Conservation (phyloP, 257 asterid genomes). For the Nicotiana knightiana region DNA sequence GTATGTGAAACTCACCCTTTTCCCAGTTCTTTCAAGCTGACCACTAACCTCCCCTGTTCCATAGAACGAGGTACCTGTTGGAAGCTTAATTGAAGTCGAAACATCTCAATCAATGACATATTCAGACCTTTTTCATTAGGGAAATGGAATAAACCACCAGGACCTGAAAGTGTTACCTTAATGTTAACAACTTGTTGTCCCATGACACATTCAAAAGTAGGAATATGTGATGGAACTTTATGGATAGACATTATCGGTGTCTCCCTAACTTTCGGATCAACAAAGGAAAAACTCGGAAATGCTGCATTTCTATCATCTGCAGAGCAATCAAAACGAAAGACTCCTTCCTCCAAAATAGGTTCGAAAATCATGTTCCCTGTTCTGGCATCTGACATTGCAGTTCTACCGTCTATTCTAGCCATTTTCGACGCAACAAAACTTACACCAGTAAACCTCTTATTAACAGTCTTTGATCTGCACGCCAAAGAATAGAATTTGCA, state of each 20-base stretch:
- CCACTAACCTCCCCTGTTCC: slow-evolving; percentile 98
- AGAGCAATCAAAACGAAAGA: slow-evolving; percentile 88
- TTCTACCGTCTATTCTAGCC: slow-evolving; percentile 43
- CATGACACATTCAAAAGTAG: slow-evolving; percentile 51
- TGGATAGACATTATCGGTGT: slow-evolving; percentile 39
- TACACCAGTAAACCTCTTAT: slow-evolving; percentile 28
- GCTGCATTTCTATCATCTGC: slow-evolving; percentile 62
- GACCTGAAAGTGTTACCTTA: slow-evolving; percentile 38
- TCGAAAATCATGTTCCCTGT: slow-evolving; percentile 68
- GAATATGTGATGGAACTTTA: slow-evolving; percentile 50
- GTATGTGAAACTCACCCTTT: slow-evolving; percentile 50
- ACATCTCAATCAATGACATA: slow-evolving; percentile 13
- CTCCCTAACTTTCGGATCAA: slow-evolving; percentile 58
- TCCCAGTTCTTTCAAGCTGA: slow-evolving; percentile 85
- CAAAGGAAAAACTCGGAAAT: slow-evolving; percentile 77
- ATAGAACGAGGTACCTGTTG: slow-evolving; percentile 74
- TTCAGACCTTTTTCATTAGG: not conserved
- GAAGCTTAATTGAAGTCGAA: slow-evolving; percentile 50
- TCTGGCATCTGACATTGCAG: slow-evolving; percentile 24
- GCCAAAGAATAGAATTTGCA: slow-evolving; percentile 17
- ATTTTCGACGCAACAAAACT: slow-evolving; percentile 36
- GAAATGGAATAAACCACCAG: not conserved
- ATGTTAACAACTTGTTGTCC: slow-evolving; percentile 67
- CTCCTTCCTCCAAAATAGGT: slow-evolving; percentile 88
- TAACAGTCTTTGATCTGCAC: slow-evolving; percentile 28